Evolutionary conservation across 768 basidiomycete species (phyloP).

Genomic region (Chalciporus pseudorubinellus): DNA sequence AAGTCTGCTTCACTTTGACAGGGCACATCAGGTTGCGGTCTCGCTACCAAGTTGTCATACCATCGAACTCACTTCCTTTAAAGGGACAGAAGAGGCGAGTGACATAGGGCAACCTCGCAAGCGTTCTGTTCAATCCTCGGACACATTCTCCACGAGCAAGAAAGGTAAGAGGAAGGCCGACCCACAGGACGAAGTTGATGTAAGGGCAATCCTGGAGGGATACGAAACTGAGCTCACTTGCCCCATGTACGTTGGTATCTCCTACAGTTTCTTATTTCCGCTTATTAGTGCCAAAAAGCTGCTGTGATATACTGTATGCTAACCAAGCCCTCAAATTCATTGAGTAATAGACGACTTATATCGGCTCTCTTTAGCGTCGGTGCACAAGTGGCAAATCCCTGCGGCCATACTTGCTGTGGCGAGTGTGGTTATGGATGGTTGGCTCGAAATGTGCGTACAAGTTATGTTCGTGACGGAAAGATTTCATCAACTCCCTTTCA

Average conservation of each 20-base stretch:
- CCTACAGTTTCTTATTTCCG: neutral
- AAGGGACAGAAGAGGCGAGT: conserved; percentile 2
- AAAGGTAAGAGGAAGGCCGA: conserved; percentile 47
- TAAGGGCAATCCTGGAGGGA: conserved; percentile 38
- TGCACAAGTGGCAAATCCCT: conserved; percentile 64
- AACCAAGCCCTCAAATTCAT: neutral
- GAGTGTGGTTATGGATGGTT: conserved; percentile 65
- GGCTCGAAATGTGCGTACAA: conserved; percentile 46
- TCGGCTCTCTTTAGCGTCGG: conserved; percentile 44
- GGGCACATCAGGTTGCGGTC: neutral
- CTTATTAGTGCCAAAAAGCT: conserved; percentile 44
- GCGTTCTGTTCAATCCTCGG: conserved; percentile 4
- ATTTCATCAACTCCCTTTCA: conserved; percentile 14
- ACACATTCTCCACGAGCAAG: conserved; percentile 20
- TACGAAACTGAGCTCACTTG: conserved; percentile 68
- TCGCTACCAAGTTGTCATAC: neutral
- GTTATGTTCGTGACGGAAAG: neutral
- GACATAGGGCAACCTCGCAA: neutral
- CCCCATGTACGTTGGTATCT: conserved; percentile 57
- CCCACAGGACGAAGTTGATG: conserved; percentile 18
- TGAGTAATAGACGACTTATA: neutral
- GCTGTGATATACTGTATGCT: conserved; percentile 67
- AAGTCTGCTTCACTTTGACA: conserved; percentile 7
- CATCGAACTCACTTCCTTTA: conserved; percentile 7
- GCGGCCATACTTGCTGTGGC: conserved; percentile 73